Percentiles rank a stretch among this genome's conserved stretches.
These are phyloP conservation scores for Cystobasidium sp. DNA, from an alignment of 1,284 basidiomycete species.

Conservation along the genomic window DNA sequence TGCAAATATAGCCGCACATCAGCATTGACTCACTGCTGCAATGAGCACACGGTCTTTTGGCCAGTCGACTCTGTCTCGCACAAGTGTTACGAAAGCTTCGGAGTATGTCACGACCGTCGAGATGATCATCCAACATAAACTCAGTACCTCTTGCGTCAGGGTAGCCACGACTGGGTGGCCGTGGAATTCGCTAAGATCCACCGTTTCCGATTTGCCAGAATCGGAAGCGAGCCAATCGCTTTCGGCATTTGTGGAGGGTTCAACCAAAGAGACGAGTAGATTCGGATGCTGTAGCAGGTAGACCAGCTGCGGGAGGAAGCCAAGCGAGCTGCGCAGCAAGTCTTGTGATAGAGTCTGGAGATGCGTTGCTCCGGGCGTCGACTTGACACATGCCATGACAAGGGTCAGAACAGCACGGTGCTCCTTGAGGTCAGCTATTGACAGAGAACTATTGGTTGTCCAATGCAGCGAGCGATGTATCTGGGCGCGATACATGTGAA, in stretches of 20 bases:
- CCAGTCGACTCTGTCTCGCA: conserved; percentile 72
- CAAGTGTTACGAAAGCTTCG: conserved; percentile 69
- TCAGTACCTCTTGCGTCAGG: conserved; percentile 71
- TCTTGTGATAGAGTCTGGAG: conserved; percentile 66
- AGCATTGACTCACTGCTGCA: conserved; percentile 67
- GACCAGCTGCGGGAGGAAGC: conserved; percentile 82
- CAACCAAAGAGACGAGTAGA: conserved; percentile 76
- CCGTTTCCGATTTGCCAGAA: conserved; percentile 62
- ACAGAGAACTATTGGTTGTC: conserved; percentile 75
- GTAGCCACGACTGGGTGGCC: conserved; percentile 72
- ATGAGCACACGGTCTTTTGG: conserved; percentile 69
- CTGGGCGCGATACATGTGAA: conserved; percentile 82
- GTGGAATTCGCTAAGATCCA: conserved; percentile 63
- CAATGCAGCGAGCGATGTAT: conserved; percentile 75
- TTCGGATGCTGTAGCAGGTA: conserved; percentile 89
- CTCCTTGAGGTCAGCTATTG: conserved; percentile 74
- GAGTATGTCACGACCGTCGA: conserved; percentile 73
- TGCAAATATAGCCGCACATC: background rate
- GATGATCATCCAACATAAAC: conserved; percentile 70
- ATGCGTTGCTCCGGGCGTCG: background rate
- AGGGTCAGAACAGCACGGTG: conserved; percentile 75
- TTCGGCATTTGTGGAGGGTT: conserved; percentile 79
- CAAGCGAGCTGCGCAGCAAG: conserved; percentile 69
- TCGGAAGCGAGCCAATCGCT: conserved; percentile 64
- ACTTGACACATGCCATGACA: conserved; percentile 7